Conservation (phyloP, 331 rosid species). For the Acacia pycnantha region DNA sequence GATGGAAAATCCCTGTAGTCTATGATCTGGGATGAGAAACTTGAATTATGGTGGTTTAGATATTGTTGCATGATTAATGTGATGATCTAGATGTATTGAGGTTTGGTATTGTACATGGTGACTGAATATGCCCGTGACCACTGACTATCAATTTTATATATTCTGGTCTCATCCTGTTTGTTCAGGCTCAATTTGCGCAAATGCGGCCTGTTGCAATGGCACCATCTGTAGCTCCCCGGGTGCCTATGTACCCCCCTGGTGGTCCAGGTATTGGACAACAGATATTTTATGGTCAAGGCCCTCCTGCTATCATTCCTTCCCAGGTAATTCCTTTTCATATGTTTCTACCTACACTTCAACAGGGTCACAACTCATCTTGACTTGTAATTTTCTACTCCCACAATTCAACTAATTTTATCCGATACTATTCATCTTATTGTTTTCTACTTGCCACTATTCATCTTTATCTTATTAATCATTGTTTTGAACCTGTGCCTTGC, state of each 20-base stretch:
- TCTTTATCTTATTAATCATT: background rate
- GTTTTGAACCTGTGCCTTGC: background rate
- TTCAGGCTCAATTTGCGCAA: constrained; percentile 73
- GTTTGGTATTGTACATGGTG: background rate
- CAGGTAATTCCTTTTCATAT: constrained; percentile 40
- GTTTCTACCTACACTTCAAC: background rate
- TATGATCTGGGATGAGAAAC: background rate
- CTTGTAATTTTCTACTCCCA: background rate
- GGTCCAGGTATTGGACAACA: constrained; percentile 78
- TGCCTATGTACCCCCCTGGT: constrained; percentile 79
- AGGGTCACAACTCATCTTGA: background rate
- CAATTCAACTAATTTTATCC: background rate
- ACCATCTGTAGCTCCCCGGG: constrained; percentile 71
- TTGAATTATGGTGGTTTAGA: background rate
- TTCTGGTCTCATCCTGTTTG: background rate
- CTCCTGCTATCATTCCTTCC: constrained; percentile 74
- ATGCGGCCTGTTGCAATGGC: constrained; percentile 70
- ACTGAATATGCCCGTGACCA: background rate
- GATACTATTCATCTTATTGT: background rate
- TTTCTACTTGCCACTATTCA: background rate
- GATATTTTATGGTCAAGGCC: constrained; percentile 73
- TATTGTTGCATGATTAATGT: background rate
- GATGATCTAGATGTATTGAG: constrained; percentile 43
- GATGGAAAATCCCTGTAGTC: background rate
- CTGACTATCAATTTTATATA: background rate